Evolutionary conservation across 768 basidiomycete species (phyloP), one percentile per base, ranked within the genome.

Genomic region (Pulveroboletus sp.): DNA sequence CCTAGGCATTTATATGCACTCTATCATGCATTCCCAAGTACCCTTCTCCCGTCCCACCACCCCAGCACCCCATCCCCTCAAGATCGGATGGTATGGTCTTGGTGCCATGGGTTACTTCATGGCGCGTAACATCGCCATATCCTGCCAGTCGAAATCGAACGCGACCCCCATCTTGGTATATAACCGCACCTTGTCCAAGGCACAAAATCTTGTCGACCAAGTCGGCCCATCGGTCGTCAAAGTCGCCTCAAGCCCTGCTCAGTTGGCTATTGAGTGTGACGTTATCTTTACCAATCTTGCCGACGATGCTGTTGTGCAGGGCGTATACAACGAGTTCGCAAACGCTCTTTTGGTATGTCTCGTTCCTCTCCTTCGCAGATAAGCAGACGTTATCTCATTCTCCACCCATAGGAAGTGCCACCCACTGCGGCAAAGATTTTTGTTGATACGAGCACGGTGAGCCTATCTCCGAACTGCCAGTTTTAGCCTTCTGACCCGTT

Each of bases 361-460:
- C 35, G 8, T 46, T 44, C 24, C 32, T n/a, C 35, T 39, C 26
- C 6, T 37, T 50, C 9, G 11, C 11, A 45, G 33, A 43, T 46
- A 41, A 31, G 13, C 21, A 30, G 17, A 24, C 10, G 15, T 4
- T 8, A 44, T 24, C 35, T n/a, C 30, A 55, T 60, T 48, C 13
- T 5, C 40, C 32, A 13, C 51, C 54, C 33, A 13, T 15, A 81
- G 72, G 61, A 60, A 57, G 57, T 60, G 18, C 73, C 75, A 28
- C 73, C 77, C 1, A 62, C 73, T 7, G 74, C 70, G 61, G 67
- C 73, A 56, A 92, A 84, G 64, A 86, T 90, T 40, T 91, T 93
- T 55, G 84, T 92, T 30, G 91, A 94, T 57, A 90, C 86, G 11
- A 83, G 83, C 69, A 94, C 91, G 3, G 88, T 89, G 47, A 49